phyloP scores from a whole-genome alignment of 495 filamentous ascomycete genomes.

The Viridothelium virens region DNA sequence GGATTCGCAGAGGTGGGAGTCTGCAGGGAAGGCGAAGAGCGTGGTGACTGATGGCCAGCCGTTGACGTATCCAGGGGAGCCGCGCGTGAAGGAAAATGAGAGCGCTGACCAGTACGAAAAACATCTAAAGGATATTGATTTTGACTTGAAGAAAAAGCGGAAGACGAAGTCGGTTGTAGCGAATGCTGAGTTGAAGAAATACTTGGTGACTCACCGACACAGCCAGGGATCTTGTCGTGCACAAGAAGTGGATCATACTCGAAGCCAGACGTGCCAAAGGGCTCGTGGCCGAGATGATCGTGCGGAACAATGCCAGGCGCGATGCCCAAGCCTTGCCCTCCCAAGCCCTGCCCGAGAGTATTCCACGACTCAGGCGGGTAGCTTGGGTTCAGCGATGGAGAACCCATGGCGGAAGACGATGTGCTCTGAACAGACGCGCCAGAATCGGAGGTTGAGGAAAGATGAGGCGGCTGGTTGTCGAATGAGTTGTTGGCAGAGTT shows the following conservation, averaged over 20 bases:
- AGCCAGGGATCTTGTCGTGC: conserved; percentile 55
- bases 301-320: conserved; percentile 59
- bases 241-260: conserved; percentile 48
- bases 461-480: conserved; percentile 41
- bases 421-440: conserved; percentile 61
- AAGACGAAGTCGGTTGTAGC: conserved; percentile 22
- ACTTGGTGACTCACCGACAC: conserved; percentile 69
- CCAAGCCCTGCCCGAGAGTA: conserved; percentile 50
- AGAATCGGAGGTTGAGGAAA: conserved; percentile 61
- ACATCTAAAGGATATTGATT: conserved; percentile 8
- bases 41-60: conserved; percentile 7
- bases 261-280: conserved; percentile 39
- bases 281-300: conserved; percentile 46
- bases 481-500: conserved; percentile 33
- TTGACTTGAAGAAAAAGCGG: conserved; percentile 18
- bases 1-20: conserved; percentile 21
- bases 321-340: conserved; percentile 54
- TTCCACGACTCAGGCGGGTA: conserved; percentile 54
- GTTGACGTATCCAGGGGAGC: background rate
- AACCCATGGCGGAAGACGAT: conserved; percentile 73
- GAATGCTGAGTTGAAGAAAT: conserved; percentile 33
- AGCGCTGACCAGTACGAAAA: conserved; percentile 9
- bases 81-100: background rate
- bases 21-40: conserved; percentile 28
- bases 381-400: conserved; percentile 57